These are phyloP conservation scores for Pneumocystis carinii DNA, from an alignment of 1,139 yeast species.

Conservation along the genomic window DNA sequence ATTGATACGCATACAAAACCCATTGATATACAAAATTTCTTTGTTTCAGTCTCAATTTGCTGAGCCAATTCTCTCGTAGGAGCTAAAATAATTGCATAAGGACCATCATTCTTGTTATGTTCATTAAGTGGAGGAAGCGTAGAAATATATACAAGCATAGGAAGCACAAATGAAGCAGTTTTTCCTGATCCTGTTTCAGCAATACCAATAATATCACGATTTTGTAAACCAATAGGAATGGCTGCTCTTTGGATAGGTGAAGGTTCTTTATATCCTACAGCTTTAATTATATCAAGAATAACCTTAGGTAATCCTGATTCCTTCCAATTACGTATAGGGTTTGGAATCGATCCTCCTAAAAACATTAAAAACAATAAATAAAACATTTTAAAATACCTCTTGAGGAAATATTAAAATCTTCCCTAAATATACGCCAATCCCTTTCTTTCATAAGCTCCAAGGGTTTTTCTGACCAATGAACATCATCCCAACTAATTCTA, in stretches of 20 bases:
- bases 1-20: conserved; percentile 47
- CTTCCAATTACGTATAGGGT: conserved; percentile 63
- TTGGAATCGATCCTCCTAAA: conserved; percentile 25
- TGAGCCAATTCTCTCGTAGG: conserved; percentile 91
- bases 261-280: conserved; percentile 44
- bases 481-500: conserved; percentile 21
- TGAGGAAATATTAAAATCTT: conserved; percentile 54
- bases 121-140: conserved; percentile 31
- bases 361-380: neutral
- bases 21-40: conserved; percentile 32
- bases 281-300: conserved; percentile 29
- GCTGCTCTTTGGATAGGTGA: conserved; percentile 87
- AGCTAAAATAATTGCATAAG: conserved; percentile 54
- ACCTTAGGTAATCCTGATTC: conserved; percentile 40
- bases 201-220: conserved; percentile 65
- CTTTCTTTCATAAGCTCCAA: conserved; percentile 53
- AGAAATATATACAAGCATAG: conserved; percentile 46
- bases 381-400: conserved; percentile 29
- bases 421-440: conserved; percentile 82
- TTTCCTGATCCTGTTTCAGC: conserved; percentile 97
- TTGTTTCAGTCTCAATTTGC: conserved; percentile 59
- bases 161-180: conserved; percentile 69
- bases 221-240: conserved; percentile 51
- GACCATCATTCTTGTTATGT: conserved; percentile 38
- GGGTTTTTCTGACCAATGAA: conserved; percentile 61